Base-by-base conservation (phyloP, 805 yeast species). In the Kluyveromyces lactis region DNA sequence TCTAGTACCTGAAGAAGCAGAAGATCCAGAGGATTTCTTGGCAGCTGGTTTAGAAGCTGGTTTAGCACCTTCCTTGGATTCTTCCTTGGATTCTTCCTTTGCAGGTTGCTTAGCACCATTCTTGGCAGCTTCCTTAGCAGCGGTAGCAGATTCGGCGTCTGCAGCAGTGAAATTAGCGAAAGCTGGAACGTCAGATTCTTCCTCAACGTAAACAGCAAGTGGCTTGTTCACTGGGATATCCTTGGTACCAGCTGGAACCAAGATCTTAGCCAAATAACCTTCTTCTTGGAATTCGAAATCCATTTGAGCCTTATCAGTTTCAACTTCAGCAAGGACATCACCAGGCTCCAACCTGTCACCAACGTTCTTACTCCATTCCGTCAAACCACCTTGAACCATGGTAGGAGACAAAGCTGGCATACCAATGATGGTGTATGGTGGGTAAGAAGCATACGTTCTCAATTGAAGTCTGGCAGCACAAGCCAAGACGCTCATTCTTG, bases 351-450 rank as follows among this genome's bases (percentile, higher is more conserved):
- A 77, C 63, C 76, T 67, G 62, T 92, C 98, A 57, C 98, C 98
- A 28, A 80, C 85, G 33, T 75, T 65, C 71, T 89, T 92, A 60
- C 79, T 74, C 98, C 98, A 92, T 43, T 77, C 71, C 29, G 90
- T 90, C 49, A 92, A 70, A 63, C 78, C 81, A 61, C 98, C 98
- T 60, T 85, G 90, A 45, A 96, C 84, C 99, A 92, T 92, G 40
- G 99, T 92, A 49, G 99, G 98, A n/a, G 97, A 90, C 55, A 92
- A 71, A 8, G 99, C 98, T 36, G 98, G 99, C 98, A 92, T 92
- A 62, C 81, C 81, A 54, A 92, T 86, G 57, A 92, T 79, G 44
- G 83, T 77, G 66, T 92, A 97, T 16, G 78, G 64, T 26, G 95
- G 95, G 67, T 76, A 85, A 18, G 73, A 56, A 18, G 66, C 62